Base-by-base conservation (phyloP, 78 protist genomes). In the Isochrysis galbana region DNA sequence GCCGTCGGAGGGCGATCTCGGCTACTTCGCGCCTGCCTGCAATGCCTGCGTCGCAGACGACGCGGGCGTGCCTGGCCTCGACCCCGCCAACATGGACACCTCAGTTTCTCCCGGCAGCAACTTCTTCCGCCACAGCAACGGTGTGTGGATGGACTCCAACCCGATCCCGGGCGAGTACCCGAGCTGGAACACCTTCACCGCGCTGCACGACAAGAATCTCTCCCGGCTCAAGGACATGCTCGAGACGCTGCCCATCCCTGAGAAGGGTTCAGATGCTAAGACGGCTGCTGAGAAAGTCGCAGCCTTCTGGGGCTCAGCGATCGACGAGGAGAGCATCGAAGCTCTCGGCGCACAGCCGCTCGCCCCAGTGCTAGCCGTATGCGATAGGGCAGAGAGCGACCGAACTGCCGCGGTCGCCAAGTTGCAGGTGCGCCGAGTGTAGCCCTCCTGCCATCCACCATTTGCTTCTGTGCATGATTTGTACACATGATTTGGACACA, bases 161-260 rank as follows among this genome's bases (percentile, higher is more conserved):
- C 77, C 77, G n/a, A 14, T 67, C 77, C 77, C 77, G 14, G 36
- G 36, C 77, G 77, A 67, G 77, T 67, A 67, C 77, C 77, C 77
- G 11, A n/a, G 39, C 39, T 67, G 77, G 77, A 67, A 67, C 77
- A 67, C 77, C n/a, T 67, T 67, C 77, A 4, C 29, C 29, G 14
- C 77, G 77, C 77, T 67, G 36, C 77, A 67, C 17, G 77, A 67
- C 17, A 14, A 23, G 39, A 67, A 67, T 14, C 77, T 67, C n/a
- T 23, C 39, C 77, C 77, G 77, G 77, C 77, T 67, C 36, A 67
- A 67, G 77, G 77, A 4, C 7, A 23, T 67, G 77, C 77, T 67
- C 36, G 77, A 67, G 77, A n/a, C n/a, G n/a, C 77, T 67, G 7
- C n/a, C 77, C n/a, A 23, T n/a, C 5, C 77, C 77, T 25, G 5